Percentiles rank a stretch among this genome's conserved stretches.
Evolutionary conservation across 768 basidiomycete species (phyloP).

Genomic region (Boletus vinaceobasis): DNA sequence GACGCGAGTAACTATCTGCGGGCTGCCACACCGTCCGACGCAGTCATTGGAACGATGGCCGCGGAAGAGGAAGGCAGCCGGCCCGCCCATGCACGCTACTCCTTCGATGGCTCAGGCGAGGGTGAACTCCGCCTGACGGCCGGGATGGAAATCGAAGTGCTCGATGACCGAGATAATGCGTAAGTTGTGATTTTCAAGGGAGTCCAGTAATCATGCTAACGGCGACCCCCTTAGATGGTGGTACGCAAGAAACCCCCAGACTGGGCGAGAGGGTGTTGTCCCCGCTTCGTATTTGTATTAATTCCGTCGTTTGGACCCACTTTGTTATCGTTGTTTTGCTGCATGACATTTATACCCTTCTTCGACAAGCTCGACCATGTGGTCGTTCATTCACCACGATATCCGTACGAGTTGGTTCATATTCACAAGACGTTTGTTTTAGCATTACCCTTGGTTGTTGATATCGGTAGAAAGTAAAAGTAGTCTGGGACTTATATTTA

Average conservation of each 20-base stretch:
- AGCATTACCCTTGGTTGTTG: conserved; percentile 8
- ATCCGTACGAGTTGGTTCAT: conserved; percentile 22
- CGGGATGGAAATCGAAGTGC: conserved; percentile 69
- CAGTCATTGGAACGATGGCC: conserved; percentile 54
- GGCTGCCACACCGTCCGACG: conserved; percentile 79
- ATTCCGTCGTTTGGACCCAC: conserved; percentile 29
- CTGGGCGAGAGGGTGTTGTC: conserved; percentile 84
- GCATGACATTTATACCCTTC: conserved; percentile 34
- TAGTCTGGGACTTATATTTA: conserved; percentile 8
- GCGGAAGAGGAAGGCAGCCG: conserved; percentile 65
- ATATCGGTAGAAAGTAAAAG: conserved; percentile 15
- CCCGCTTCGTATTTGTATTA: conserved; percentile 90
- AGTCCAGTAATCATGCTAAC: conserved; percentile 5
- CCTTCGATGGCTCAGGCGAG: conserved; percentile 75
- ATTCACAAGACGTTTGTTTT: conserved; percentile 7
- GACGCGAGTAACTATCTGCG: conserved; percentile 77
- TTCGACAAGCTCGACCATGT: conserved; percentile 37
- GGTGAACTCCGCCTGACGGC: conserved; percentile 71
- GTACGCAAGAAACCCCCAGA: conserved; percentile 80
- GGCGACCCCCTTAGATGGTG: conserved; percentile 66
- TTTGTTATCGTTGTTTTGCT: conserved; percentile 31
- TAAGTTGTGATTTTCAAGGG: conserved; percentile 36
- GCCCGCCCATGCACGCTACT: conserved; percentile 77
- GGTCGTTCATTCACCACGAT: conserved; percentile 34
- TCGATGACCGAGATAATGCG: conserved; percentile 80